Conservation (phyloP, 805 yeast genomes). For the Torulaspora microellipsoides region DNA sequence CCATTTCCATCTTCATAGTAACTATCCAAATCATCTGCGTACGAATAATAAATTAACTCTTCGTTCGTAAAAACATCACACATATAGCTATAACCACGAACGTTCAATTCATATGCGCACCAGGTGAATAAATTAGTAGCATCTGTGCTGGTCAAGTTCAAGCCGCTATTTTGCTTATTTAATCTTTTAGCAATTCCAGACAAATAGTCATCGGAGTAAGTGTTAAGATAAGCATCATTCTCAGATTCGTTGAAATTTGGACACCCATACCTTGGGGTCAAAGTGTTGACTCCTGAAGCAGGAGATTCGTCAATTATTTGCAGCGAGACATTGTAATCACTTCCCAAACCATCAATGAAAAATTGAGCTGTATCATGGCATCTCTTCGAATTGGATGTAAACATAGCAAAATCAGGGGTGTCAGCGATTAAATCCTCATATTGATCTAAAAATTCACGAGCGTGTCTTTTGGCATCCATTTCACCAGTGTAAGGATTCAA, state of each 20-base stretch:
- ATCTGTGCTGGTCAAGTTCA: slow-evolving; percentile 49
- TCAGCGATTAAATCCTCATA: slow-evolving; percentile 41
- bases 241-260: slow-evolving; percentile 30
- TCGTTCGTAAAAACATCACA: slow-evolving; percentile 65
- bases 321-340: slow-evolving; percentile 28
- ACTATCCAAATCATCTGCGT: slow-evolving; percentile 52
- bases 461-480: slow-evolving; percentile 41
- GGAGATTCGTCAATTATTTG: slow-evolving; percentile 41
- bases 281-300: slow-evolving; percentile 44
- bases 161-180: slow-evolving; percentile 49
- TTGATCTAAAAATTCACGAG: slow-evolving; percentile 41
- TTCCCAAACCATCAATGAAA: slow-evolving; percentile 40
- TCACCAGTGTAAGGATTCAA: slow-evolving; percentile 44
- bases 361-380: slow-evolving; percentile 48
- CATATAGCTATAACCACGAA: slow-evolving; percentile 59
- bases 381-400: slow-evolving; percentile 45
- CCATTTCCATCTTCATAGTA: slow-evolving; percentile 67
- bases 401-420: slow-evolving; percentile 40
- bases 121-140: slow-evolving; percentile 49
- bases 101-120: slow-evolving; percentile 75
- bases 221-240: slow-evolving; percentile 13
- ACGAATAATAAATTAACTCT: slow-evolving; percentile 60
- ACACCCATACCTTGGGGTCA: slow-evolving; percentile 46
- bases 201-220: slow-evolving; percentile 38
- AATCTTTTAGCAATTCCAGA: slow-evolving; percentile 53